These are phyloP conservation scores for Monilinia laxa DNA, from an alignment of 2,329 filamentous ascomycete species.

Conservation along the genomic window DNA sequence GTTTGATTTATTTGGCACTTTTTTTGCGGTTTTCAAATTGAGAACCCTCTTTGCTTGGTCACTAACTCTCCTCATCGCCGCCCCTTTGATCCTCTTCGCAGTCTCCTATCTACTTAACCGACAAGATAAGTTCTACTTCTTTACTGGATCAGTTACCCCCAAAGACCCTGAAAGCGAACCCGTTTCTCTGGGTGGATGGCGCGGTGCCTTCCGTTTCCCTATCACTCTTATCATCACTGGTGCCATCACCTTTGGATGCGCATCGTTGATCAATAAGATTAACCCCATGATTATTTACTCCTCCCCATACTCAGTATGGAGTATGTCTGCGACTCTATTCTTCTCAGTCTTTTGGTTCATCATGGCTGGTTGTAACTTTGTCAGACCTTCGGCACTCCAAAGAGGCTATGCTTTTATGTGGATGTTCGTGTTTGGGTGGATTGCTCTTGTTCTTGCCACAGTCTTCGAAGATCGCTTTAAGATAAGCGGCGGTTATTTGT, in stretches of 20 bases:
- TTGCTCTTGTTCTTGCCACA: conserved; percentile 67
- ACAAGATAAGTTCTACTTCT: conserved; percentile 84
- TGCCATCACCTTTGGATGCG: conserved; percentile 67
- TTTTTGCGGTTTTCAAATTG: conserved; percentile 75
- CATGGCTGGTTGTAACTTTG: conserved; percentile 72
- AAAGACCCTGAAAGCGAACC: conserved; percentile 59
- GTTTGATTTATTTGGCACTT: conserved; percentile 86
- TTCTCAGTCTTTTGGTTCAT: conserved; percentile 81
- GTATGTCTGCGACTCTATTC: conserved; percentile 80
- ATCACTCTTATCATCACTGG: conserved; percentile 69
- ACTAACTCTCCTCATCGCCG: conserved; percentile 75
- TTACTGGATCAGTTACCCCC: conserved; percentile 61
- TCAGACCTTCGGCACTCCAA: conserved; percentile 82
- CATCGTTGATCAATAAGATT: conserved; percentile 74
- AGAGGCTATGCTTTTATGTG: conserved; percentile 79
- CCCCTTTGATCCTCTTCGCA: conserved; percentile 69
- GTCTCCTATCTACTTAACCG: conserved; percentile 68
- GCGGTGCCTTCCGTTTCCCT: conserved; percentile 82
- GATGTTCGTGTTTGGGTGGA: conserved; percentile 77
- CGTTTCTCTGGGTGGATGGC: conserved; percentile 69
- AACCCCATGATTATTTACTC: conserved; percentile 93
- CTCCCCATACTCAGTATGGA: conserved; percentile 83
- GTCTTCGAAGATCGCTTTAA: conserved; percentile 74
- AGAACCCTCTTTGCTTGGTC: conserved; percentile 86
- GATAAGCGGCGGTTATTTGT: conserved; percentile 74